Evolutionary conservation across 2,329 filamentous ascomycete genomes (phyloP).

Genomic region (Beauveria sp.): DNA sequence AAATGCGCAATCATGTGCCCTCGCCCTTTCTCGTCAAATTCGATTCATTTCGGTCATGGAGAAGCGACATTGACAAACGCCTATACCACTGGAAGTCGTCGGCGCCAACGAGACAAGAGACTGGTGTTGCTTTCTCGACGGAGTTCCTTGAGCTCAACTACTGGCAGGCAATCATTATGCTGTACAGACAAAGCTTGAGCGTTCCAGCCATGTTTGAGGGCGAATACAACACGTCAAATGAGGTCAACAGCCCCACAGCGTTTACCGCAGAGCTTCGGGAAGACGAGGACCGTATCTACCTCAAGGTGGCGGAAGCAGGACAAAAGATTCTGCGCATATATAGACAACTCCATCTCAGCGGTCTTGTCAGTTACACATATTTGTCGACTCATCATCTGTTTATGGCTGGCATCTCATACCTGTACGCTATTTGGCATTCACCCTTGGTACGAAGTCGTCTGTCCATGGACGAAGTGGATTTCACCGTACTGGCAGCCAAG

Average conservation of each 20-base stretch:
- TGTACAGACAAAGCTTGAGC: slow-evolving; percentile 84
- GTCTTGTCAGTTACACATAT: slow-evolving; percentile 93
- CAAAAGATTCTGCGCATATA: slow-evolving; percentile 90
- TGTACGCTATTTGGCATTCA: slow-evolving; percentile 97
- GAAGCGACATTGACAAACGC: slow-evolving; percentile 76
- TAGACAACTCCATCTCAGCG: slow-evolving; percentile 76
- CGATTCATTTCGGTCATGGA: slow-evolving; percentile 80
- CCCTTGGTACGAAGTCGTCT: slow-evolving; percentile 77
- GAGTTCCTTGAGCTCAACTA: slow-evolving; percentile 94
- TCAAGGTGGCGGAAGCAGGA: slow-evolving; percentile 91
- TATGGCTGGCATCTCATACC: slow-evolving; percentile 92
- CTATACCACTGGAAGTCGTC: slow-evolving; percentile 81
- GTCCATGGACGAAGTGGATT: slow-evolving; percentile 94
- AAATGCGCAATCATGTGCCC: slow-evolving; percentile 69
- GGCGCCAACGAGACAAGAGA: slow-evolving; percentile 69
- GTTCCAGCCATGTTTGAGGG: slow-evolving; percentile 78
- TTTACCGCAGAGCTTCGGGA: slow-evolving; percentile 60
- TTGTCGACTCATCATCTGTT: slow-evolving; percentile 93
- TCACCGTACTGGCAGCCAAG: slow-evolving; percentile 86
- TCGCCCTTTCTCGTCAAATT: slow-evolving; percentile 82
- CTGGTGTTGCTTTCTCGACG: slow-evolving; percentile 80
- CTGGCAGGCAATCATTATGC: slow-evolving; percentile 94
- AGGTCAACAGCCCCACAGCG: slow-evolving; percentile 55
- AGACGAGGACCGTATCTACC: slow-evolving; percentile 85
- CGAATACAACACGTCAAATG: slow-evolving; percentile 61